Conservation (phyloP, 768 basidiomycete genomes). For the Dioszegia hungarica region DNA sequence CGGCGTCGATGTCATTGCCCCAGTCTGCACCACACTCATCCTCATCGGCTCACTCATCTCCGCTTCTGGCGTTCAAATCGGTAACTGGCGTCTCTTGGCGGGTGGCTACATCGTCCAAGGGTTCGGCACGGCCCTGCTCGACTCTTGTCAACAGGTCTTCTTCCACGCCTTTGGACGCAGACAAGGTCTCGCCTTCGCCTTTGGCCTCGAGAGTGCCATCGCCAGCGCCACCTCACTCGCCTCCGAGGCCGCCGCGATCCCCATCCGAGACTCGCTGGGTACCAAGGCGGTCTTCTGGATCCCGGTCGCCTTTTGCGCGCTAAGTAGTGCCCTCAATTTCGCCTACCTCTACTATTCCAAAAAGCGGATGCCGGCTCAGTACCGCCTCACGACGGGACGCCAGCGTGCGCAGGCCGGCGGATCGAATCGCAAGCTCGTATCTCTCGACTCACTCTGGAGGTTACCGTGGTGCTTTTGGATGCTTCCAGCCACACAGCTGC, state of each 20-base stretch:
- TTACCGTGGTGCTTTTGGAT: not conserved
- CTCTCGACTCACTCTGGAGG: not conserved
- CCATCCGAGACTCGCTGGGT: constrained; percentile 7
- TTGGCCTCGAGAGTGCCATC: constrained; percentile 7
- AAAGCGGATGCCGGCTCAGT: not conserved
- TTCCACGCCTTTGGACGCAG: constrained; percentile 8
- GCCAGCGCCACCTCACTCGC: not conserved
- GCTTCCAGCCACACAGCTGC: not conserved
- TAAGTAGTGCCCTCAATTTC: not conserved
- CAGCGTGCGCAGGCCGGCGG: not conserved
- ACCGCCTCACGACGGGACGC: not conserved
- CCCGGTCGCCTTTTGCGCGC: constrained; percentile 3
- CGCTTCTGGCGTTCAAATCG: not conserved
- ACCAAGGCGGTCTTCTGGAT: constrained; percentile 7
- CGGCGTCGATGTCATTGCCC: not conserved
- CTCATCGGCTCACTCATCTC: constrained; percentile 4
- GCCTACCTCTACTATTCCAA: constrained; percentile 8
- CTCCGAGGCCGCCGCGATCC: constrained; percentile 5
- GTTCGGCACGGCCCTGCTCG: constrained; percentile 11
- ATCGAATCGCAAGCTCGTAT: not conserved
- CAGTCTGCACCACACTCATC: not conserved
- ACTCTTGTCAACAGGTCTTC: constrained; percentile 12
- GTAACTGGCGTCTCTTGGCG: constrained; percentile 6
- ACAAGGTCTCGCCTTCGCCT: constrained; percentile 8
- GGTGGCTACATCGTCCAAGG: constrained; percentile 10